Conservation (phyloP, 768 basidiomycete genomes). For the Galerina sulciceps region DNA sequence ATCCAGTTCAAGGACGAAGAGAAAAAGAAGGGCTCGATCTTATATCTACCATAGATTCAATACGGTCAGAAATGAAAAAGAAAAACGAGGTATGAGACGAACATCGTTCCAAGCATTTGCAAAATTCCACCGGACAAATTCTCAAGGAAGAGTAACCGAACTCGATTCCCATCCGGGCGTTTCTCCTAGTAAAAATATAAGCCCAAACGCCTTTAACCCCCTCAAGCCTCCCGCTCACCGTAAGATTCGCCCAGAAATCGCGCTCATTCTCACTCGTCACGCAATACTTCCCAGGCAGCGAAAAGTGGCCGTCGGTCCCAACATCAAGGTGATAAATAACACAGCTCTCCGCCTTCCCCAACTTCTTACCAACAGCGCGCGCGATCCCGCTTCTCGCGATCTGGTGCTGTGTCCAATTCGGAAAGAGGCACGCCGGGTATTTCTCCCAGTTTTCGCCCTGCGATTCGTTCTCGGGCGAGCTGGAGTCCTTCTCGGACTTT, state of each 20-base stretch:
- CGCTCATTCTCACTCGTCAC: slow-evolving; percentile 24
- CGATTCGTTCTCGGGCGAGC: slow-evolving; percentile 33
- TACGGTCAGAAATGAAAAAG: not conserved
- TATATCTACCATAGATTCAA: slow-evolving; percentile 37
- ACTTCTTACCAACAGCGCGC: too few relatives aligned
- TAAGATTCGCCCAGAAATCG: slow-evolving; percentile 39
- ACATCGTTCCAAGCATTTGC: slow-evolving; percentile 65
- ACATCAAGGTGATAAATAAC: slow-evolving; percentile 44
- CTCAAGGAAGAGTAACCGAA: slow-evolving; percentile 56
- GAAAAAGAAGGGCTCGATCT: slow-evolving; percentile 67
- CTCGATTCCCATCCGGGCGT: slow-evolving; percentile 32
- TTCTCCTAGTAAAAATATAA: not conserved
- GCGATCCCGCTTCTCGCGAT: slow-evolving; percentile 40
- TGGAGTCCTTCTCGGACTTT: slow-evolving; percentile 17
- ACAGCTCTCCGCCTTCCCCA: slow-evolving; percentile 12
- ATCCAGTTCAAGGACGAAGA: slow-evolving; percentile 70
- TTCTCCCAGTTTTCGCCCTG: slow-evolving; percentile 35
- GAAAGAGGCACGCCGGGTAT: slow-evolving; percentile 46
- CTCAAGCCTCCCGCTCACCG: slow-evolving; percentile 19
- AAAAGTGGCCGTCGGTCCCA: slow-evolving; percentile 36
- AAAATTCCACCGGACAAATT: slow-evolving; percentile 52
- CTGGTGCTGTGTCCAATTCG: slow-evolving; percentile 55
- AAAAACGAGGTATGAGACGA: not conserved
- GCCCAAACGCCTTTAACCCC: too few relatives aligned
- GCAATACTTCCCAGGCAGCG: slow-evolving; percentile 23